phyloP scores from a whole-genome alignment of 768 basidiomycete species.

The Agaricus sinodeliciosus region DNA sequence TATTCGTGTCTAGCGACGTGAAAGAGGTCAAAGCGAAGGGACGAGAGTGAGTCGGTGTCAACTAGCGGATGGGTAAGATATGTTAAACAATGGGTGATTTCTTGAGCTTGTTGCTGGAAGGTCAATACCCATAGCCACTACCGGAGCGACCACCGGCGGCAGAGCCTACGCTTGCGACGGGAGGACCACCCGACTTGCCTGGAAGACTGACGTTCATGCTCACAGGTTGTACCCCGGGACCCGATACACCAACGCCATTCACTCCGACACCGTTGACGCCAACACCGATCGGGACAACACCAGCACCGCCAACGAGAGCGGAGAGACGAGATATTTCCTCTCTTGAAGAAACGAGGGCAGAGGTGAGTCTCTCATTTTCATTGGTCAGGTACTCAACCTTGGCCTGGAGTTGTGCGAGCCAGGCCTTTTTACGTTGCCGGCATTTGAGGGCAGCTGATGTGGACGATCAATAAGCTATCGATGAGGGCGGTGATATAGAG shows the following conservation, averaged over 20 bases:
- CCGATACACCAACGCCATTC: conserved; percentile 18
- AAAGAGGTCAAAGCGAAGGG: neutral
- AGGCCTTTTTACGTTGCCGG: conserved; percentile 98
- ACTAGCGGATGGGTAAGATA: conserved; percentile 8
- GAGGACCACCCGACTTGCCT: conserved; percentile 19
- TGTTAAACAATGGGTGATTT: neutral
- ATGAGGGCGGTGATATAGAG: neutral
- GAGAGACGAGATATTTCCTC: conserved; percentile 88
- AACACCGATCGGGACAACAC: conserved; percentile 36
- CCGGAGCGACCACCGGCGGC: conserved; percentile 15
- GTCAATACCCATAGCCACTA: conserved; percentile 23
- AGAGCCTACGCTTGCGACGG: conserved; percentile 9
- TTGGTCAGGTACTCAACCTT: conserved; percentile 89
- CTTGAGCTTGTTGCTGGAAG: neutral
- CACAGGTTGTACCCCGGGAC: conserved; percentile 33
- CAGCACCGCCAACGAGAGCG: conserved; percentile 61
- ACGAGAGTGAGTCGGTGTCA: conserved; percentile 5
- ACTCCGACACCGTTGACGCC: conserved; percentile 14
- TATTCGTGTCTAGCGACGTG: conserved; percentile 7
- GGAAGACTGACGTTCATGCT: conserved; percentile 39
- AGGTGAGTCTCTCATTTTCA: conserved; percentile 91
- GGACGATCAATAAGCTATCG: neutral
- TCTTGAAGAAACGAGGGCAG: conserved; percentile 78
- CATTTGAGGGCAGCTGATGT: conserved; percentile 90
- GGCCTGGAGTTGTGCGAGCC: conserved; percentile 87